These are phyloP conservation scores for Fusarium poae DNA, from an alignment of 2,329 filamentous ascomycete species.

Conservation along the genomic window DNA sequence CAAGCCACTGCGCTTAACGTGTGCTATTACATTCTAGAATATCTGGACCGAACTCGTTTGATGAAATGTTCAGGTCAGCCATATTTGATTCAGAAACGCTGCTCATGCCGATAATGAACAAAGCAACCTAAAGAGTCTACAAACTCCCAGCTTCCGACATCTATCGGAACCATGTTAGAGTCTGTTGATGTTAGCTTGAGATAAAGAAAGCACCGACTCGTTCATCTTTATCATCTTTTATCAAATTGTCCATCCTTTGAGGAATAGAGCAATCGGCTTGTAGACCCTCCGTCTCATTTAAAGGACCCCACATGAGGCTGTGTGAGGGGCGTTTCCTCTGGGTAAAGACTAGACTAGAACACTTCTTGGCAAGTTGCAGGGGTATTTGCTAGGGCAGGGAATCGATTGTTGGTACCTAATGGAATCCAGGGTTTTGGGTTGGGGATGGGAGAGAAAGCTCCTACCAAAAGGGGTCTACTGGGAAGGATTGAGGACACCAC, in stretches of 20 bases:
- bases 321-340: neutral
- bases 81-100: neutral
- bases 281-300: neutral
- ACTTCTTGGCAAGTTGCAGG: conserved; percentile 1
- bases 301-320: neutral
- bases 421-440: neutral
- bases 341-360: neutral
- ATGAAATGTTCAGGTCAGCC: neutral
- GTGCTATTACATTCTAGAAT: neutral
- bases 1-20: neutral
- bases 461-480: neutral
- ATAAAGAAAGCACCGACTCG: neutral
- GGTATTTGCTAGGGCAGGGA: neutral
- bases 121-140: neutral
- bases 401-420: neutral
- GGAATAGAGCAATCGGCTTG: neutral
- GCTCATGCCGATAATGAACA: no score
- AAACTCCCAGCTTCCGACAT: neutral
- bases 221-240: neutral
- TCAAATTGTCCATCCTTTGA: neutral
- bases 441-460: neutral
- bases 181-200: neutral
- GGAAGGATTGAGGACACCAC: neutral
- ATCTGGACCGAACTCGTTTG: neutral
- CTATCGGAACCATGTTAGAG: neutral